Percentiles rank a stretch among this genome's conserved stretches.
These are phyloP conservation scores for Gloeopeniophorella convolvens DNA, from an alignment of 768 basidiomycete genomes.

Conservation along the genomic window DNA sequence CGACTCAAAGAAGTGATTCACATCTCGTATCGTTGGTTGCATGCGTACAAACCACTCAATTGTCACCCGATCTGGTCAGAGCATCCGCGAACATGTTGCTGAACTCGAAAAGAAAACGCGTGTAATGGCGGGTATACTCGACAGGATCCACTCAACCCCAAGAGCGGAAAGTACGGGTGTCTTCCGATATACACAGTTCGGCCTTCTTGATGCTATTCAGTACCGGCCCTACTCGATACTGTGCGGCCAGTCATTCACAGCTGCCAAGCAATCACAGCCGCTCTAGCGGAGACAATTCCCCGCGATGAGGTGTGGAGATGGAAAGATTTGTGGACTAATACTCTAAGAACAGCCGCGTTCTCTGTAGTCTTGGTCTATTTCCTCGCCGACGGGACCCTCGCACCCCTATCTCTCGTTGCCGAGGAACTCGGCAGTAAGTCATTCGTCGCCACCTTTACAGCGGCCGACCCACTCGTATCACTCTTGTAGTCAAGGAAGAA, in stretches of 20 bases:
- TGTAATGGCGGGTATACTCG: conserved; percentile 65
- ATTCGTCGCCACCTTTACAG: too few species aligned
- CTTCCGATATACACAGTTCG: background rate
- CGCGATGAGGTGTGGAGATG: conserved; percentile 75
- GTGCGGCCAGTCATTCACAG: conserved; percentile 49
- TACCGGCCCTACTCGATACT: conserved; percentile 50
- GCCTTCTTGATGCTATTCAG: conserved; percentile 31
- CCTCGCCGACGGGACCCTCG: conserved; percentile 49
- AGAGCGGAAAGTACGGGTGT: conserved; percentile 44
- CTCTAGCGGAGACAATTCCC: conserved; percentile 56
- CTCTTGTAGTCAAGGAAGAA: conserved; percentile 50
- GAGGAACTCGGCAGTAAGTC: conserved; percentile 62
- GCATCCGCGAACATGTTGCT: conserved; percentile 71
- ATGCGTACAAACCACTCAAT: background rate
- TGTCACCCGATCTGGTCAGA: conserved; percentile 36
- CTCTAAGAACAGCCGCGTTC: conserved; percentile 61
- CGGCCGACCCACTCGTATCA: too few species aligned
- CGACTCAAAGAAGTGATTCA: conserved; percentile 16
- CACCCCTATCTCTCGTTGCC: conserved; percentile 46
- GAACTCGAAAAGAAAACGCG: conserved; percentile 73
- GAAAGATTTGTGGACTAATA: conserved; percentile 78
- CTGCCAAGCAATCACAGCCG: conserved; percentile 44
- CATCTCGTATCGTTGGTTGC: background rate
- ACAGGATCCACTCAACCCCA: conserved; percentile 75
- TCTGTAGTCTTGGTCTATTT: conserved; percentile 61